phyloP scores from a whole-genome alignment of 1,284 basidiomycete genomes.

The Rhodofomes roseus region DNA sequence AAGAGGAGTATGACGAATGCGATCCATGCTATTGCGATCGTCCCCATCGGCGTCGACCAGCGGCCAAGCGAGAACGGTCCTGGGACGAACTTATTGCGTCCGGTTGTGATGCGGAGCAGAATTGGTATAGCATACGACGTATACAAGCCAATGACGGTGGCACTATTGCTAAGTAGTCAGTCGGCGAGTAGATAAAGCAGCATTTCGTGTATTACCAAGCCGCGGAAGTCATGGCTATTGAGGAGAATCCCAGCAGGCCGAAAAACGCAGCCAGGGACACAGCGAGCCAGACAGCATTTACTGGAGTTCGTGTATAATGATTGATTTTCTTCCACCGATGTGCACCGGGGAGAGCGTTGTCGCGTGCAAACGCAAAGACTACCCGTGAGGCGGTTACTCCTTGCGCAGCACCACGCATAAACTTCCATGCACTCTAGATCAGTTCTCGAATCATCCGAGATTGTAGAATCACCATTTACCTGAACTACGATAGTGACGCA shows the following conservation, averaged over 20 bases:
- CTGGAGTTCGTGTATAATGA: slow-evolving; percentile 55
- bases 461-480: slow-evolving; percentile 28
- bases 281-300: slow-evolving; percentile 72
- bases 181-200: not conserved
- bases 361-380: slow-evolving; percentile 69
- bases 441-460: no score
- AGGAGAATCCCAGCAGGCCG: slow-evolving; percentile 63
- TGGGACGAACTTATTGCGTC: slow-evolving; percentile 46
- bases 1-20: slow-evolving; percentile 51
- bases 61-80: slow-evolving; percentile 53
- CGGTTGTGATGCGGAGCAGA: slow-evolving; percentile 58
- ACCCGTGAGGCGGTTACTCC: slow-evolving; percentile 72
- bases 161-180: slow-evolving; percentile 29
- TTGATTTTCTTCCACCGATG: slow-evolving; percentile 63
- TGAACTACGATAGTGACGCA: slow-evolving; percentile 65
- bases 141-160: slow-evolving; percentile 61
- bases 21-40: slow-evolving; percentile 57
- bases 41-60: slow-evolving; percentile 50
- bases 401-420: slow-evolving; percentile 68
- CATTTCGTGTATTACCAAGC: slow-evolving; percentile 44
- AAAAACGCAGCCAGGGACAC: slow-evolving; percentile 52
- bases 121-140: slow-evolving; percentile 60
- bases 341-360: slow-evolving; percentile 71
- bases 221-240: slow-evolving; percentile 56
- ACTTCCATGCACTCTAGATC: slow-evolving; percentile 42